phyloP scores from a whole-genome alignment of 139 green algal genomes.

The Chlorokybus atmophyticus region DNA sequence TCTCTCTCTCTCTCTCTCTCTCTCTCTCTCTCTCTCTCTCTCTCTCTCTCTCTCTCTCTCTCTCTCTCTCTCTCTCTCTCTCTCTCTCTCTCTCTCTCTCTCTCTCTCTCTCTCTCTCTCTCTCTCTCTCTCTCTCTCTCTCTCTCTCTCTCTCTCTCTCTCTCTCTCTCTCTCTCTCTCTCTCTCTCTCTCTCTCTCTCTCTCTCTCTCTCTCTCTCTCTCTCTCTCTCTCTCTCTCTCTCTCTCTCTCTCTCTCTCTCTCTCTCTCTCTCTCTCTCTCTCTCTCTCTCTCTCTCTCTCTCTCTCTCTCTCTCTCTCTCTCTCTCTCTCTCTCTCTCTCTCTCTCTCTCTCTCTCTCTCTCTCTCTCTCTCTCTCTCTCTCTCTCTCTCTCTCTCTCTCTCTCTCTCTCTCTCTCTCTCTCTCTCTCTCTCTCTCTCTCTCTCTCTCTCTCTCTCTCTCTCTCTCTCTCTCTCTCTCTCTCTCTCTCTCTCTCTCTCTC shows the following conservation, averaged over 20 bases:
- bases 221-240: slow-evolving; percentile 3
- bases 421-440: too few species aligned
- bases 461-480: too few species aligned
- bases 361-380: too few species aligned
- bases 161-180: slow-evolving; percentile 3
- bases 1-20: slow-evolving; percentile 3
- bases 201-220: slow-evolving; percentile 3
- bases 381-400: too few species aligned
- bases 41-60: slow-evolving; percentile 3
- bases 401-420: too few species aligned
- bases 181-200: slow-evolving; percentile 3
- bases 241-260: slow-evolving; percentile 3
- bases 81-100: slow-evolving; percentile 3
- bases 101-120: slow-evolving; percentile 3
- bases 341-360: too few species aligned
- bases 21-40: slow-evolving; percentile 3
- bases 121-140: slow-evolving; percentile 3
- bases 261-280: slow-evolving; percentile 3
- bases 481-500: too few species aligned
- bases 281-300: too few species aligned
- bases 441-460: too few species aligned
- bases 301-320: too few species aligned
- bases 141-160: slow-evolving; percentile 3
- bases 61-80: slow-evolving; percentile 3
- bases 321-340: too few species aligned